These are phyloP conservation scores for Penicillium verrucosum DNA, from an alignment of 2,329 filamentous ascomycete genomes.

Conservation along the genomic window DNA sequence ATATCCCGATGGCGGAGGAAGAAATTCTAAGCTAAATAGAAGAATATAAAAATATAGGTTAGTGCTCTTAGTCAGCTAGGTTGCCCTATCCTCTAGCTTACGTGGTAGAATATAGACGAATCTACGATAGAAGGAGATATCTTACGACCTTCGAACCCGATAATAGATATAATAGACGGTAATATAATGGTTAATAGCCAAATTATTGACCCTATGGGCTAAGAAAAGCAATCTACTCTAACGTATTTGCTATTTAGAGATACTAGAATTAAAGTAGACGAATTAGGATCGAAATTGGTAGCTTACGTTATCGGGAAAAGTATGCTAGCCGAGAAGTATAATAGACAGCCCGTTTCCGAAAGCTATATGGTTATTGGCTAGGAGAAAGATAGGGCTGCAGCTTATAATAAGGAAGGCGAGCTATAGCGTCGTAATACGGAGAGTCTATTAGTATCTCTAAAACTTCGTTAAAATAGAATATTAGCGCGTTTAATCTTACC, in stretches of 20 bases:
- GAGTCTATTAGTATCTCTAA: not conserved
- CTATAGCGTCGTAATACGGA: not conserved
- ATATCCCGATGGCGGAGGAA: not conserved
- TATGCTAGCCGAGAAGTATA: not conserved
- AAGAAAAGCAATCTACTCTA: slow-evolving; percentile 1
- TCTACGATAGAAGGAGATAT: not conserved
- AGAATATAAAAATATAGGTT: not conserved
- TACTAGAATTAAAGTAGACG: not conserved
- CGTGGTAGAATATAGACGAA: slow-evolving; percentile 1
- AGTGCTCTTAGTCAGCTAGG: not conserved
- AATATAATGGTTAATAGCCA: not conserved
- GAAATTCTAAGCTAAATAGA: not conserved
- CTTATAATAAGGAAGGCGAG: not conserved
- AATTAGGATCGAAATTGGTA: not conserved
- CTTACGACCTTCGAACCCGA: not conserved
- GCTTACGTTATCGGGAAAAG: slow-evolving; percentile 2
- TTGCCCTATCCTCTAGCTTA: not conserved
- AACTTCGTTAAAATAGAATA: not conserved
- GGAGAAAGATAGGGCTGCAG: not conserved
- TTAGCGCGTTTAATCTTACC: not conserved
- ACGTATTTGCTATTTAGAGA: not conserved
- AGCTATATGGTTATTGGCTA: not conserved
- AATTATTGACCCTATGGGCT: not conserved
- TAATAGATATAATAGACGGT: not conserved
- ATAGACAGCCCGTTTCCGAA: slow-evolving; percentile 1